A percentile compares a stretch with the other conserved stretches of the same genome.
Evolutionary conservation across 2,329 filamentous ascomycete genomes (phyloP).

Genomic region (Colletotrichum scovillei): DNA sequence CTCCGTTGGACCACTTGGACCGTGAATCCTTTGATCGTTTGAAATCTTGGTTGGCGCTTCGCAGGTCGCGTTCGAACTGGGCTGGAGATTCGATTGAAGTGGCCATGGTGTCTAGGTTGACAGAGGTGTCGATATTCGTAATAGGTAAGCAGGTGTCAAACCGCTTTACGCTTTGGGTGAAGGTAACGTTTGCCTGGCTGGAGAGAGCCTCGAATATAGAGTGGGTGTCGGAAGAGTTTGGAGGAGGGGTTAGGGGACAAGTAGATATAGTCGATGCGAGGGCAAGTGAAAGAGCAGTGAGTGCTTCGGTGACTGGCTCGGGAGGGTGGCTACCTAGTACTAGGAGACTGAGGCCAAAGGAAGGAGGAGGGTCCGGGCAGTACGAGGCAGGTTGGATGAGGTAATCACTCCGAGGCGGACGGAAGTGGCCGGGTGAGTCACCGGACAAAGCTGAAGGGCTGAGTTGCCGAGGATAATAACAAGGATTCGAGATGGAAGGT

Average conservation of each 20-base stretch:
- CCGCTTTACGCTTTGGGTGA: not conserved
- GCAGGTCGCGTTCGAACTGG: slow-evolving; percentile 53
- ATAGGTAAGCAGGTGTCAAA: not conserved
- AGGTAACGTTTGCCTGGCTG: not conserved
- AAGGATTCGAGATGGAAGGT: not conserved
- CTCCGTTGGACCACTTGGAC: slow-evolving; percentile 55
- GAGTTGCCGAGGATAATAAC: not conserved
- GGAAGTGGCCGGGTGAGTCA: slow-evolving; percentile 32
- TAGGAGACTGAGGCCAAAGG: not conserved
- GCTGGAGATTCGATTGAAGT: slow-evolving; percentile 36
- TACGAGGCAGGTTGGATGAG: not conserved
- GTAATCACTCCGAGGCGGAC: slow-evolving; percentile 2
- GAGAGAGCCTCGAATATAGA: not conserved
- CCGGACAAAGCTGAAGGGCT: not conserved
- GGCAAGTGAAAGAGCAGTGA: slow-evolving; percentile 3
- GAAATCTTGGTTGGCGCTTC: slow-evolving; percentile 54
- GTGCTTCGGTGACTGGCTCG: slow-evolving; percentile 6
- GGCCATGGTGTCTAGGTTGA: slow-evolving; percentile 38
- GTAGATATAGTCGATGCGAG: not conserved
- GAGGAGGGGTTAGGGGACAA: not conserved
- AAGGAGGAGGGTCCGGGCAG: not conserved
- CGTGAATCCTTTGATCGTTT: slow-evolving; percentile 56
- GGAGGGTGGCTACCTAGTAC: too few species aligned
- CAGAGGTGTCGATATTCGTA: not conserved
- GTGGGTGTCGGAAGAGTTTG: not conserved